Conservation (phyloP, 2,329 filamentous ascomycete species). For the Tolypocladium tropicale region DNA sequence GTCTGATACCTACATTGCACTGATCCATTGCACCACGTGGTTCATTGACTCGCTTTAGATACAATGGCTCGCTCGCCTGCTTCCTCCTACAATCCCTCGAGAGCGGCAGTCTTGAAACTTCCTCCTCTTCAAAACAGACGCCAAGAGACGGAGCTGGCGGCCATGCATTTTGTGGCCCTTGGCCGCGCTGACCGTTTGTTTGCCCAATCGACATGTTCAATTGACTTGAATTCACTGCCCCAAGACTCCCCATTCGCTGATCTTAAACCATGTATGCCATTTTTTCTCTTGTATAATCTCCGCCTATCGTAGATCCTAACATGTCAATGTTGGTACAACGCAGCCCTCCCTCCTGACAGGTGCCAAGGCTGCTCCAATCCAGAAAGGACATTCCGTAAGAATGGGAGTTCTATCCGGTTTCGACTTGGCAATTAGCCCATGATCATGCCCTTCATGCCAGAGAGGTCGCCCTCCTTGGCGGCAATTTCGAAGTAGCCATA, state of each 20-base stretch:
- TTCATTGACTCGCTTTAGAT: not conserved
- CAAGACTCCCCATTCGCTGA: not conserved
- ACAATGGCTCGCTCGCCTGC: not conserved
- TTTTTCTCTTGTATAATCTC: not conserved
- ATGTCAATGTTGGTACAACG: constrained; percentile 3
- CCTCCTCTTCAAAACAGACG: not conserved
- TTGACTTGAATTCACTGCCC: constrained; percentile 1
- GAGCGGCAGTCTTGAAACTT: not conserved
- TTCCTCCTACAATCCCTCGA: not conserved
- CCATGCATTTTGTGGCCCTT: not conserved
- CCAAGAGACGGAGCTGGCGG: not conserved
- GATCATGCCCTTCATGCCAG: constrained; percentile 66
- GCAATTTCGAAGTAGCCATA: constrained; percentile 99
- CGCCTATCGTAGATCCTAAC: not conserved
- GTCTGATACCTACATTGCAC: too few species aligned
- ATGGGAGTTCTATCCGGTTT: not conserved
- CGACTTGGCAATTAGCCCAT: constrained; percentile 44
- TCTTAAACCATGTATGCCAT: constrained; percentile 1
- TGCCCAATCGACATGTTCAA: not conserved
- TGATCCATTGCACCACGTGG: not conserved
- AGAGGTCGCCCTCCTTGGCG: constrained; percentile 94
- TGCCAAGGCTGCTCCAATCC: not conserved
- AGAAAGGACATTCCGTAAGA: not conserved
- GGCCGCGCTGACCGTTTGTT: not conserved
- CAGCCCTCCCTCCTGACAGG: not conserved